Percentiles rank a stretch among this genome's conserved stretches.
phyloP scores from a whole-genome alignment of 2,329 filamentous ascomycete species.

The Hortaea werneckii region DNA sequence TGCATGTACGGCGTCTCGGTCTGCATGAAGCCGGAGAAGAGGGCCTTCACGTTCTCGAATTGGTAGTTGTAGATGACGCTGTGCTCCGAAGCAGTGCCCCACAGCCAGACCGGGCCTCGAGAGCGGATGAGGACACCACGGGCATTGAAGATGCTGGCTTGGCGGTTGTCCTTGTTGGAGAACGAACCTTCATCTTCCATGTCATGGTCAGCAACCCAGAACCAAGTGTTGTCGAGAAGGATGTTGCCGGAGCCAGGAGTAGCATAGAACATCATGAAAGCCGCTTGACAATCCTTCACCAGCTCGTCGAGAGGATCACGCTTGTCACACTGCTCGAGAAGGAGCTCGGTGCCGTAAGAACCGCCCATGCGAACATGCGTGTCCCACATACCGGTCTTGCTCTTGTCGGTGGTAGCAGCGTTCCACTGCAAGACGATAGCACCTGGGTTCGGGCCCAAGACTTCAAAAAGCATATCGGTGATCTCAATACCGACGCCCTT shows the following conservation, averaged over 20 bases:
- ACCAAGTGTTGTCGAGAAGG: slow-evolving; percentile 48
- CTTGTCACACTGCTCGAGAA: slow-evolving; percentile 43
- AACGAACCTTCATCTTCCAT: slow-evolving; percentile 30
- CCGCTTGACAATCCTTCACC: slow-evolving; percentile 56
- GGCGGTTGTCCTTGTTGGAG: slow-evolving; percentile 16
- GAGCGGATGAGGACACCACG: slow-evolving; percentile 34
- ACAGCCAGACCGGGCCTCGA: slow-evolving; percentile 42
- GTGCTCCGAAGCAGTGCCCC: slow-evolving; percentile 45
- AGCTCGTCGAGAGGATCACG: slow-evolving; percentile 75
- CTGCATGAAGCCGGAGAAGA: slow-evolving; percentile 43
- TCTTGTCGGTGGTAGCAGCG: slow-evolving; percentile 55
- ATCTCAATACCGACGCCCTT: slow-evolving; percentile 77
- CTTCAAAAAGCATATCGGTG: slow-evolving; percentile 76
- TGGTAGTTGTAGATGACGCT: slow-evolving; percentile 46
- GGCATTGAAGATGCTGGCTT: slow-evolving; percentile 35
- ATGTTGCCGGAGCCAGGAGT: slow-evolving; percentile 56
- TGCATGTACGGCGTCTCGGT: slow-evolving; percentile 44
- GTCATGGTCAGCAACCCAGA: slow-evolving; percentile 46
- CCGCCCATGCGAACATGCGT: slow-evolving; percentile 92
- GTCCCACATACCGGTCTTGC: slow-evolving; percentile 79
- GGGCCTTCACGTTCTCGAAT: slow-evolving; percentile 39
- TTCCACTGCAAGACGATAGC: slow-evolving; percentile 93
- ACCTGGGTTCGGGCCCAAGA: slow-evolving; percentile 70
- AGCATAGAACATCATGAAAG: slow-evolving; percentile 39
- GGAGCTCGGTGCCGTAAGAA: slow-evolving; percentile 68